Evolutionary conservation across 345 rosid genomes (phyloP).

Genomic region (Brassica rapa): DNA sequence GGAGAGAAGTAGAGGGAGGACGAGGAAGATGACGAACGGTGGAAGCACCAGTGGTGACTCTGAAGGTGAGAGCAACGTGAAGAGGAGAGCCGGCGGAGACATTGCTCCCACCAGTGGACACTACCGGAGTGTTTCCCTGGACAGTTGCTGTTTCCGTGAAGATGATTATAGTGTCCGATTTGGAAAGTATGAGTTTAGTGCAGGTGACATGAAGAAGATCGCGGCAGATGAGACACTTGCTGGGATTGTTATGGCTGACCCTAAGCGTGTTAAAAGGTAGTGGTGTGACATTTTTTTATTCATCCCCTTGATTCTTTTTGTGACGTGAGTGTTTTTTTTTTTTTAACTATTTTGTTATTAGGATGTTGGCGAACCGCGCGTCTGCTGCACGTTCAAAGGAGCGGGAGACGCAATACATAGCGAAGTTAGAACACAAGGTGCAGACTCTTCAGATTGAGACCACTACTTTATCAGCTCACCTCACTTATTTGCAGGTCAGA

Average conservation of each 20-base stretch:
- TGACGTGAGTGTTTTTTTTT: constrained; percentile 1
- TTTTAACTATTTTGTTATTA: constrained; percentile 36
- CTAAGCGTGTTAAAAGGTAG: constrained; percentile 59
- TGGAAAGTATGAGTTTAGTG: constrained; percentile 62
- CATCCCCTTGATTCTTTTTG: neutral
- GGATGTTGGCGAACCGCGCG: constrained; percentile 86
- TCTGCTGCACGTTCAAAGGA: constrained; percentile 92
- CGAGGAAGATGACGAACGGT: constrained; percentile 47
- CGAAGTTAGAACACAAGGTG: constrained; percentile 81
- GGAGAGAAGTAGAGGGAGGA: constrained; percentile 52
- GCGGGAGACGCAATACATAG: constrained; percentile 65
- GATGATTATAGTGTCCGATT: constrained; percentile 44
- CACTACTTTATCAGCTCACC: constrained; percentile 76
- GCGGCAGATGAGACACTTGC: constrained; percentile 74
- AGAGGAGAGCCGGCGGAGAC: constrained; percentile 63
- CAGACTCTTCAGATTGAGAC: constrained; percentile 83
- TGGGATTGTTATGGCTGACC: constrained; percentile 64
- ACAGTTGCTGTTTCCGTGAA: constrained; percentile 59
- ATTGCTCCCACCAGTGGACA: constrained; percentile 57
- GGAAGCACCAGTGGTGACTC: constrained; percentile 66
- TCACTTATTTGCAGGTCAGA: constrained; percentile 68
- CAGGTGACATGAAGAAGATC: constrained; percentile 67
- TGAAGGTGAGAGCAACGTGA: constrained; percentile 68
- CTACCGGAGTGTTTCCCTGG: constrained; percentile 71
- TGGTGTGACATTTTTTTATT: neutral